A percentile compares a stretch with the other conserved stretches of the same genome.
phyloP scores from a whole-genome alignment of 2,329 filamentous ascomycete genomes.

The Cercospora sp. region DNA sequence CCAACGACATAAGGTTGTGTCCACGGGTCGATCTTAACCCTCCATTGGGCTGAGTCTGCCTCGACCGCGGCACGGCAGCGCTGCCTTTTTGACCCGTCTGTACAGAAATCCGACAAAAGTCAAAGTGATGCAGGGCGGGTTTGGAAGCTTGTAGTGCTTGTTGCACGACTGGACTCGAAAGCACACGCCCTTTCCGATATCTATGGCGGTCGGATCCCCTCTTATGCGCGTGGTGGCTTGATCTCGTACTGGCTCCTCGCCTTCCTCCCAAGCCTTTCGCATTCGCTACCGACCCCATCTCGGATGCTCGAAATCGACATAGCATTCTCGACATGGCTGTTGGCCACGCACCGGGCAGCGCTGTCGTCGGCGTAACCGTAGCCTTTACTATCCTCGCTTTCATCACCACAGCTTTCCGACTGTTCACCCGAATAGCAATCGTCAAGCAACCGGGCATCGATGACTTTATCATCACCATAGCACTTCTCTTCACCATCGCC shows the following conservation, averaged over 20 bases:
- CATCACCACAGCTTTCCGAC: slow-evolving; percentile 25
- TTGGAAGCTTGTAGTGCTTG: slow-evolving; percentile 15
- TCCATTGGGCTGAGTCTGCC: not conserved
- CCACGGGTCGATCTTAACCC: slow-evolving; percentile 12
- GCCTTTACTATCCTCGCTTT: slow-evolving; percentile 30
- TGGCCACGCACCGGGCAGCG: slow-evolving; percentile 31
- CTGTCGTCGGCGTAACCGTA: slow-evolving; percentile 32
- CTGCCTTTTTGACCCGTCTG: not conserved
- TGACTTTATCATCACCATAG: slow-evolving; percentile 28
- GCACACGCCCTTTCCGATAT: not conserved
- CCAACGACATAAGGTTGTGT: not conserved
- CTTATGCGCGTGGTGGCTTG: not conserved
- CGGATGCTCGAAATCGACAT: not conserved
- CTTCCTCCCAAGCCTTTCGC: not conserved
- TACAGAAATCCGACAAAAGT: not conserved
- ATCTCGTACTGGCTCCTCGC: not conserved
- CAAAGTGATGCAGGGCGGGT: slow-evolving; percentile 16
- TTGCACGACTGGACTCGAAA: slow-evolving; percentile 14
- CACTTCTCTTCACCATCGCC: slow-evolving; percentile 21
- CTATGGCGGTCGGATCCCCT: slow-evolving; percentile 8
- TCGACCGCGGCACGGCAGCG: slow-evolving; percentile 3
- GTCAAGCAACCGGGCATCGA: slow-evolving; percentile 31
- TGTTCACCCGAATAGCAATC: slow-evolving; percentile 28
- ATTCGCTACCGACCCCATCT: not conserved
- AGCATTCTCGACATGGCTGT: slow-evolving; percentile 14